A percentile compares a stretch with the other conserved stretches of the same genome.
These are phyloP conservation scores for Thymus quinquecostatus DNA, from an alignment of 257 asterid species.

Conservation along the genomic window DNA sequence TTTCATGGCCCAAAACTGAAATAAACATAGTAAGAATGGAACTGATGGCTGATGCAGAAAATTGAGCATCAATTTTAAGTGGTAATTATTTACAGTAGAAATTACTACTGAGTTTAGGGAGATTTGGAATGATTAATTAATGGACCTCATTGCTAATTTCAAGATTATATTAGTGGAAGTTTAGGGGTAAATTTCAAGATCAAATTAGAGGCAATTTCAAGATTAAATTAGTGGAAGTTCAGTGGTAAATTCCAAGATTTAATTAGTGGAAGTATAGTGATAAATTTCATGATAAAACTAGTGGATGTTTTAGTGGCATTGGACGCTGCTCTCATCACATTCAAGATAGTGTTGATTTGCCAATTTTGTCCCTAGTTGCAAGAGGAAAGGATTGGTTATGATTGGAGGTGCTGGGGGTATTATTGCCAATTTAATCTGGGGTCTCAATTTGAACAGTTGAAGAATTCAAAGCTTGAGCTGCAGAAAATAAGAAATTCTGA, in stretches of 20 bases:
- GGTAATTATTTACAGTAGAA: too few relatives aligned
- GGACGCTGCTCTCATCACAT: neutral
- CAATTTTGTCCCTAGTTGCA: slow-evolving; percentile 1
- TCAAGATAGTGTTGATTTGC: neutral
- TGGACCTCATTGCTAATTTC: neutral
- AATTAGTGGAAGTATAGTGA: neutral
- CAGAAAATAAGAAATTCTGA: too few relatives aligned
- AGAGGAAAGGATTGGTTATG: neutral
- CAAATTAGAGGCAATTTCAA: neutral
- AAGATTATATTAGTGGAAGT: too few relatives aligned
- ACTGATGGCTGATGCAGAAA: too few relatives aligned
- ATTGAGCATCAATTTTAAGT: too few relatives aligned
- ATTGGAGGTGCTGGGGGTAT: slow-evolving; percentile 16
- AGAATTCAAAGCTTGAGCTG: too few relatives aligned
- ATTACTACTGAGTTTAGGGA: too few relatives aligned
- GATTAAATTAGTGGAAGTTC: too few relatives aligned
- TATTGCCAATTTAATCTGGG: neutral
- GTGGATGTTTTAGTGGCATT: neutral
- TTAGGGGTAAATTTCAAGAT: neutral
- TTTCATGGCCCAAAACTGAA: too few relatives aligned
- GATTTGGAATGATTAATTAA: too few relatives aligned
- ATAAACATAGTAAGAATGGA: too few relatives aligned
- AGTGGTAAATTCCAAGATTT: neutral
- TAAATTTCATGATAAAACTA: neutral
- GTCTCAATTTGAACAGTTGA: too few relatives aligned